Evolutionary conservation across 257 asterid genomes (phyloP).

Genomic region (Rubia yunnanensis): DNA sequence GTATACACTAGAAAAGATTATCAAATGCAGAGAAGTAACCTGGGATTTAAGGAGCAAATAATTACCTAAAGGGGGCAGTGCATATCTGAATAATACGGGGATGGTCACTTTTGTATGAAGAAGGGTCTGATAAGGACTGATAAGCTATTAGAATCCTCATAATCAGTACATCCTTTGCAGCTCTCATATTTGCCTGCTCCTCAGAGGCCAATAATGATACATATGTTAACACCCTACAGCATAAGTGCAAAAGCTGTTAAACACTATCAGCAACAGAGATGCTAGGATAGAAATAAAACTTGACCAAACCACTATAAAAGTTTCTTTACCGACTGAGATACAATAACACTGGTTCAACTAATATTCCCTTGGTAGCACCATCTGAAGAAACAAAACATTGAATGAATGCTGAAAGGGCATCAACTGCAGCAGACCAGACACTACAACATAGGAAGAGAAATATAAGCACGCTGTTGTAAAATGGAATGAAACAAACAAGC

Average conservation of each 20-base stretch:
- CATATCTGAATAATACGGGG: slow-evolving; percentile 70
- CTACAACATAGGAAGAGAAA: slow-evolving; percentile 39
- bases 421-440: slow-evolving; percentile 93
- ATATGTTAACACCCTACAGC: slow-evolving; percentile 70
- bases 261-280: slow-evolving; percentile 17
- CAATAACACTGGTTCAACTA: slow-evolving; percentile 86
- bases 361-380: slow-evolving; percentile 57
- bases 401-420: slow-evolving; percentile 72
- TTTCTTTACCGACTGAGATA: slow-evolving; percentile 65
- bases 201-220: slow-evolving; percentile 53
- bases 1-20: not conserved
- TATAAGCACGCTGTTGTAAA: not conserved
- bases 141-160: slow-evolving; percentile 63
- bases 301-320: not conserved
- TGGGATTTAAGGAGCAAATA: slow-evolving; percentile 1
- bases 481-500: not conserved
- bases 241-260: slow-evolving; percentile 18
- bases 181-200: slow-evolving; percentile 53
- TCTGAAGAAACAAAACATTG: slow-evolving; percentile 76
- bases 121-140: slow-evolving; percentile 83
- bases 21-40: not conserved
- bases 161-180: slow-evolving; percentile 54
- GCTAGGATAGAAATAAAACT: slow-evolving; percentile 8
- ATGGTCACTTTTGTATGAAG: slow-evolving; percentile 80
- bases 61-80: slow-evolving; percentile 88